These are phyloP conservation scores for Colletotrichum endophyticum DNA, from an alignment of 2,329 filamentous ascomycete species.

Conservation along the genomic window DNA sequence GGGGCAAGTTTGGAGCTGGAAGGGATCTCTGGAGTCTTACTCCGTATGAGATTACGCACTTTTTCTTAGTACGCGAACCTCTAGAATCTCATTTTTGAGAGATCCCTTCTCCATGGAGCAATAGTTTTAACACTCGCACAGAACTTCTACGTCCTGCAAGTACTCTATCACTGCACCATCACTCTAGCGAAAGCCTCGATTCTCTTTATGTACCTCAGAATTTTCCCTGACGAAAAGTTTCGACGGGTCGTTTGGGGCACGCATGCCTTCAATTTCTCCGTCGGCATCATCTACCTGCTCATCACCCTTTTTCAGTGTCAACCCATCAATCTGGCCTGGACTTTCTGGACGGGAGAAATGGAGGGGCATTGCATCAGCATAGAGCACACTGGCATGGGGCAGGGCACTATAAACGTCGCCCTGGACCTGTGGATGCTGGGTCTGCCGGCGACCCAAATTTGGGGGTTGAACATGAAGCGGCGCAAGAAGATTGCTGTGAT, in stretches of 20 bases:
- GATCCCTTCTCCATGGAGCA: accelerated
- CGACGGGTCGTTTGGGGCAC: conserved; percentile 25
- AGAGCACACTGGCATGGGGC: not conserved
- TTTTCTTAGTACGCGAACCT: not conserved
- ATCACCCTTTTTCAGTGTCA: conserved; percentile 31
- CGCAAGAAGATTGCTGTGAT: not conserved
- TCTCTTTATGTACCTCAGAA: conserved; percentile 38
- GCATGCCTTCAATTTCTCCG: not conserved
- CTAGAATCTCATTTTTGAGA: accelerated
- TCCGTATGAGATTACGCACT: not conserved
- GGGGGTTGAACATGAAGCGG: not conserved
- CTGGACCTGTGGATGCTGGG: not conserved
- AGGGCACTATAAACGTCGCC: not conserved
- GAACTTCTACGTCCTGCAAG: not conserved
- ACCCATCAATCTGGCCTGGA: not conserved
- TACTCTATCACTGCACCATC: conserved; percentile 28
- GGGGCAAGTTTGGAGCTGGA: not conserved
- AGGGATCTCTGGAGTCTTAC: not conserved
- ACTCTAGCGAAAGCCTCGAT: conserved; percentile 41
- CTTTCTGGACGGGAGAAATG: not conserved
- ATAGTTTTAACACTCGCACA: not conserved
- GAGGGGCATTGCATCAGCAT: not conserved
- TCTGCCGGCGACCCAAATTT: not conserved
- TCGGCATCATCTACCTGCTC: conserved; percentile 29
- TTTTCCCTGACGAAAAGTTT: conserved; percentile 36